Conservation (phyloP, 495 filamentous ascomycete genomes). For the Penicillium daleae region DNA sequence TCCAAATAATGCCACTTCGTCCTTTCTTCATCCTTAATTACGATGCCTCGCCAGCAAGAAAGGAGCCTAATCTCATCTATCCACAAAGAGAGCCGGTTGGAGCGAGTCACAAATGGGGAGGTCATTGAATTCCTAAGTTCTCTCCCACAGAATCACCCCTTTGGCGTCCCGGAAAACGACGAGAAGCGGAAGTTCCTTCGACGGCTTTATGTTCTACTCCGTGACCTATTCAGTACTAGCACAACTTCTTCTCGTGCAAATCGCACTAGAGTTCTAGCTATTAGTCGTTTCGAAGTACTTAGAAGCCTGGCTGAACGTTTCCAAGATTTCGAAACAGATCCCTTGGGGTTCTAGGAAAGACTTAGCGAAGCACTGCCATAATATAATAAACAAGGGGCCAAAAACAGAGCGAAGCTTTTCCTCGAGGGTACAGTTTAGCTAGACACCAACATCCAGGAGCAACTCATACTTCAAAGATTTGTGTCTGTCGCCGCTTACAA, state of each 20-base stretch:
- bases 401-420: background rate
- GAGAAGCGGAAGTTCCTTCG: background rate
- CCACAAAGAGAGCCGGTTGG: background rate
- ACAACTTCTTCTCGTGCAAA: background rate
- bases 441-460: background rate
- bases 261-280: background rate
- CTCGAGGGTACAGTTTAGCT: background rate
- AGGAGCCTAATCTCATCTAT: background rate
- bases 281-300: background rate
- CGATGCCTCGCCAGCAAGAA: background rate
- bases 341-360: slow-evolving; percentile 1
- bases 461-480: background rate
- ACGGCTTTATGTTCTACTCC: background rate
- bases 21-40: background rate
- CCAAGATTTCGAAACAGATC: background rate
- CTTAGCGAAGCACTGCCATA: background rate
- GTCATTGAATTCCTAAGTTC: background rate
- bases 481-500: background rate
- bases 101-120: background rate
- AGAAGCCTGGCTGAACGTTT: background rate
- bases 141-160: background rate
- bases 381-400: background rate
- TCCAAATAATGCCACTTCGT: background rate
- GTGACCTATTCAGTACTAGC: background rate
- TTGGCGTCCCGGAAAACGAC: background rate